Evolutionary conservation across 108 stramenopile genomes (phyloP).

Genomic region (Bacterosira constricta): DNA sequence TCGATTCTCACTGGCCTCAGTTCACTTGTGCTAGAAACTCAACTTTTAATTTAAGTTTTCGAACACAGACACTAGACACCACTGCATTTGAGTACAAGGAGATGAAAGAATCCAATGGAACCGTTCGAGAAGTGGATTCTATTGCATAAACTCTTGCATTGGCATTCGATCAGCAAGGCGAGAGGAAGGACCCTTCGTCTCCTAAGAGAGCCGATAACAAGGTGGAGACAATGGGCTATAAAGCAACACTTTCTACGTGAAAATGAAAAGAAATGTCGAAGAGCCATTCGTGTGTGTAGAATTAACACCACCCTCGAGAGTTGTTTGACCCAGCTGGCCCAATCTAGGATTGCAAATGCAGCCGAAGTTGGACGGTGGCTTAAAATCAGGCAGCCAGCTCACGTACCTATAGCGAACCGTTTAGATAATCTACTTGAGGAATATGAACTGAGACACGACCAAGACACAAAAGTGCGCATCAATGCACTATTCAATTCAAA

Average conservation of each 20-base stretch:
- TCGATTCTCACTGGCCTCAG: not conserved
- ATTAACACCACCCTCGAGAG: not conserved
- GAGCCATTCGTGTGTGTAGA: slow-evolving; percentile 8
- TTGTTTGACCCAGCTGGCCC: not conserved
- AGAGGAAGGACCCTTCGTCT: not conserved
- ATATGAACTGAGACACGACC: not conserved
- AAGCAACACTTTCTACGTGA: not conserved
- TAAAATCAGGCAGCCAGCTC: not conserved
- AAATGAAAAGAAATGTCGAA: not conserved
- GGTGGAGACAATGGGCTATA: not conserved
- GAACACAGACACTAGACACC: not conserved
- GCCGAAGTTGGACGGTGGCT: not conserved
- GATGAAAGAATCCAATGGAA: not conserved
- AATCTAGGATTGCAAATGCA: not conserved
- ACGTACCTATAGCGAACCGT: not conserved
- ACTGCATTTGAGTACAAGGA: not conserved
- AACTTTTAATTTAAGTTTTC: not conserved
- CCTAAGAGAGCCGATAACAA: not conserved
- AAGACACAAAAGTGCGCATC: not conserved
- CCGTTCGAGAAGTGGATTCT: not conserved
- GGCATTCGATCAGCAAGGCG: not conserved
- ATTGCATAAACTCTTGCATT: not conserved
- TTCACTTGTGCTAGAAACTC: not conserved
- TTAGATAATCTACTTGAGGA: slow-evolving; percentile 4
- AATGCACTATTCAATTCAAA: not conserved